Evolutionary conservation across 257 asterid species (phyloP).

Genomic region (Nicotiana paniculata): DNA sequence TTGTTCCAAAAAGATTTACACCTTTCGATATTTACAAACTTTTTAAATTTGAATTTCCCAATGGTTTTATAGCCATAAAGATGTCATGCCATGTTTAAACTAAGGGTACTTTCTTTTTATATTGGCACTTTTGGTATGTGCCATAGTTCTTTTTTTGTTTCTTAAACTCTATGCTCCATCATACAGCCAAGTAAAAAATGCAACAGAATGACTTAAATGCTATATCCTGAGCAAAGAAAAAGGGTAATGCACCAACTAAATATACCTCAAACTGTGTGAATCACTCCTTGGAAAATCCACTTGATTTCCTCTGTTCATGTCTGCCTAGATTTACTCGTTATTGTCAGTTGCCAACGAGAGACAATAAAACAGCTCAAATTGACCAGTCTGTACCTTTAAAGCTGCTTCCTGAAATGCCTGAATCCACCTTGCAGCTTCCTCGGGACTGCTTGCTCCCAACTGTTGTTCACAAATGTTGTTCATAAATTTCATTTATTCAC

Average conservation of each 20-base stretch:
- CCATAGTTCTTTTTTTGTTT: background rate
- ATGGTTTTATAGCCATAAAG: background rate
- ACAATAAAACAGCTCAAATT: conserved; percentile 23
- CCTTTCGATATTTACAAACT: background rate
- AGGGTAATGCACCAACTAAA: conserved; percentile 6
- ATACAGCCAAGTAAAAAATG: background rate
- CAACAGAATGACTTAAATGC: background rate
- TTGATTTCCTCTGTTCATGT: conserved; percentile 43
- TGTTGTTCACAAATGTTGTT: conserved; percentile 14
- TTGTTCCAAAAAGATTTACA: background rate
- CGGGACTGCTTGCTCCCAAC: conserved; percentile 98
- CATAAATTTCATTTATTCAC: background rate
- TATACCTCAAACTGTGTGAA: conserved; percentile 58
- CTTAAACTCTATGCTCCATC: background rate
- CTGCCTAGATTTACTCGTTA: conserved; percentile 48
- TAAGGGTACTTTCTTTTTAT: too few relatives aligned
- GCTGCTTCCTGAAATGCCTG: conserved; percentile 88
- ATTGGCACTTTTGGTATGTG: background rate
- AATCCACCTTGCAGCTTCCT: conserved; percentile 96
- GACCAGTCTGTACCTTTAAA: conserved; percentile 59
- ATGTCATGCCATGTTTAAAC: background rate
- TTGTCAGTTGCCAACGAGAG: conserved; percentile 33
- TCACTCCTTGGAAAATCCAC: conserved; percentile 35
- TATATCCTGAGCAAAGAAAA: background rate
- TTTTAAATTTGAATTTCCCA: background rate